Conservation (phyloP, 2,329 filamentous ascomycete species). For the Pseudocercospora macadamiae region DNA sequence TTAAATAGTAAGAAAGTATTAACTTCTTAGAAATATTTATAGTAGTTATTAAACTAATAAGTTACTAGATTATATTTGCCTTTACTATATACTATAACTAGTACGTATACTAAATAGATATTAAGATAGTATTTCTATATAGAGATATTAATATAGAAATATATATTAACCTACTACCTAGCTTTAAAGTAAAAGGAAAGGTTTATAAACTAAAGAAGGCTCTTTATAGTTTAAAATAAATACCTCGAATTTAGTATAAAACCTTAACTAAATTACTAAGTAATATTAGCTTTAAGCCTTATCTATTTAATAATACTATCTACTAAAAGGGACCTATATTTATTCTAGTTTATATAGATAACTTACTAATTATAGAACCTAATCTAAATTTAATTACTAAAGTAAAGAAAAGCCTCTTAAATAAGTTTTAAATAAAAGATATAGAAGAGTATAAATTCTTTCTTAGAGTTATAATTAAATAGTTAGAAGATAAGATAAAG, state of each 20-base stretch:
- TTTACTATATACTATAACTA: not conserved
- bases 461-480: not conserved
- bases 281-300: not conserved
- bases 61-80: not conserved
- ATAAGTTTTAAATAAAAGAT: not conserved
- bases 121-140: not conserved
- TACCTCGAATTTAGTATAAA: slow-evolving; percentile 9
- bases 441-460: not conserved
- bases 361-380: not conserved
- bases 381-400: not conserved
- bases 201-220: not conserved
- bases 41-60: slow-evolving; percentile 2
- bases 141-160: not conserved
- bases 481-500: not conserved
- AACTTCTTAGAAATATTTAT: slow-evolving; percentile 6
- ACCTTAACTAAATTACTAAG: not conserved
- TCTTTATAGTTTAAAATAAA: not conserved
- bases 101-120: not conserved
- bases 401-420: not conserved
- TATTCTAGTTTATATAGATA: slow-evolving; percentile 4
- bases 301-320: not conserved
- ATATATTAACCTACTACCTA: not conserved
- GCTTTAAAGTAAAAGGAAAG: not conserved
- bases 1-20: slow-evolving; percentile 1
- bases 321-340: not conserved